Percentiles rank a stretch among this genome's conserved stretches.
phyloP scores from a whole-genome alignment of 257 asterid species.

The Ocimum tenuiflorum region DNA sequence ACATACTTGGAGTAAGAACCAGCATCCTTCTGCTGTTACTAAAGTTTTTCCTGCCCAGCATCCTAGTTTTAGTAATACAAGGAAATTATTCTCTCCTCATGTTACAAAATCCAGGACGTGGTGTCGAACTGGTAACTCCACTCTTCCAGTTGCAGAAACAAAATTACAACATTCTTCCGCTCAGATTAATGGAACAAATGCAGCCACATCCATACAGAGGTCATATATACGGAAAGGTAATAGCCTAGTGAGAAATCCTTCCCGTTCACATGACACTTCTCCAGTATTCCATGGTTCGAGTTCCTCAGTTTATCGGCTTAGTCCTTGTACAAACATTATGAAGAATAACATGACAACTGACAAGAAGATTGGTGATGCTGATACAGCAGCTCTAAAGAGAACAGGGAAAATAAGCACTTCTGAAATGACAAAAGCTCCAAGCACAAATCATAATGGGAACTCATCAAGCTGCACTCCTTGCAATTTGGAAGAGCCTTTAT shows the following conservation, averaged over 20 bases:
- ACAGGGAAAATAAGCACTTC: constrained; percentile 28
- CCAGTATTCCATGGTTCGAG: constrained; percentile 36
- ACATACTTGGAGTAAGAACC: constrained; percentile 36
- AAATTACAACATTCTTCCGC: constrained; percentile 26
- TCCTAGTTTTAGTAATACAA: constrained; percentile 29
- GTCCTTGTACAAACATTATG: constrained; percentile 25
- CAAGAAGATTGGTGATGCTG: constrained; percentile 22
- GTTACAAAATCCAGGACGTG: constrained; percentile 69
- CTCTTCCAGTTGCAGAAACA: constrained; percentile 33
- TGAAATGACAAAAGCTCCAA: constrained; percentile 32
- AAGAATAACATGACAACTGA: constrained; percentile 34
- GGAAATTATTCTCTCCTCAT: constrained; percentile 34
- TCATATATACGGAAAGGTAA: constrained; percentile 79
- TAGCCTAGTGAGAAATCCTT: constrained; percentile 67
- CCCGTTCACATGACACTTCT: constrained; percentile 32
- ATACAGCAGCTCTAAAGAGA: constrained; percentile 20
- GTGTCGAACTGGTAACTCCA: constrained; percentile 48
- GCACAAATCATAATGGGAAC: constrained; percentile 22
- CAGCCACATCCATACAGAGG: constrained; percentile 22
- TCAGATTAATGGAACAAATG: constrained; percentile 29
- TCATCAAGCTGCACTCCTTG: constrained; percentile 23
- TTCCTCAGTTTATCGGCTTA: constrained; percentile 30
- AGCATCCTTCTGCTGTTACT: constrained; percentile 27
- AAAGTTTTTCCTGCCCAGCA: constrained; percentile 34
- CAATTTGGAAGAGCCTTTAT: constrained; percentile 26